Evolutionary conservation across 225 moss, liverwort and hornwort species (phyloP).

Genomic region (Polytrichum commune): DNA sequence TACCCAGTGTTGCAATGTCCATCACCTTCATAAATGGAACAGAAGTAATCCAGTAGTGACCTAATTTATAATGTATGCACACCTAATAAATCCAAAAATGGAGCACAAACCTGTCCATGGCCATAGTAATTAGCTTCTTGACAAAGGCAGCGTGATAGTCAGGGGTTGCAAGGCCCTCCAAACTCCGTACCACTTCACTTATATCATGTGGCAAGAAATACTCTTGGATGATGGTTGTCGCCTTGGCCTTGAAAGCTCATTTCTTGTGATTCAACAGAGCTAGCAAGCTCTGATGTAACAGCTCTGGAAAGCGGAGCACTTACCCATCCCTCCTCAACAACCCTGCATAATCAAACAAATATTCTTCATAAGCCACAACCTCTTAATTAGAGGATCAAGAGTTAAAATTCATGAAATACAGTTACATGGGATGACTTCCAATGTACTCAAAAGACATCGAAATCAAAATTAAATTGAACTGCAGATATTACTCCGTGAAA

Average conservation of each 20-base stretch:
- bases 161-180: constrained; percentile 95
- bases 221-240: constrained; percentile 86
- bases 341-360: constrained; percentile 27
- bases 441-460: too few relatives aligned
- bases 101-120: constrained; percentile 68
- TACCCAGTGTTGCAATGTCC: too few relatives aligned
- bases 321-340: constrained; percentile 82
- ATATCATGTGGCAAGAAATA: constrained; percentile 96
- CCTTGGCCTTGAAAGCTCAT: constrained; percentile 74
- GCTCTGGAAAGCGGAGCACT: constrained; percentile 56
- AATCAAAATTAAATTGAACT: too few relatives aligned
- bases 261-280: constrained; percentile 60
- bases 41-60: background rate
- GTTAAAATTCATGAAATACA: too few relatives aligned
- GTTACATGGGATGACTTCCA: too few relatives aligned
- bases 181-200: constrained; percentile 81
- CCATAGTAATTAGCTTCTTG: constrained; percentile 80
- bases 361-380: background rate
- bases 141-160: constrained; percentile 80
- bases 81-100: too few relatives aligned
- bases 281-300: constrained; percentile 46
- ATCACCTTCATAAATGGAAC: too few relatives aligned
- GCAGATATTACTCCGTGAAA: too few relatives aligned
- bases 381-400: background rate
- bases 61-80: too few relatives aligned